Conservation (phyloP, 169 alveolate species). For the Plasmodium relictum region DNA sequence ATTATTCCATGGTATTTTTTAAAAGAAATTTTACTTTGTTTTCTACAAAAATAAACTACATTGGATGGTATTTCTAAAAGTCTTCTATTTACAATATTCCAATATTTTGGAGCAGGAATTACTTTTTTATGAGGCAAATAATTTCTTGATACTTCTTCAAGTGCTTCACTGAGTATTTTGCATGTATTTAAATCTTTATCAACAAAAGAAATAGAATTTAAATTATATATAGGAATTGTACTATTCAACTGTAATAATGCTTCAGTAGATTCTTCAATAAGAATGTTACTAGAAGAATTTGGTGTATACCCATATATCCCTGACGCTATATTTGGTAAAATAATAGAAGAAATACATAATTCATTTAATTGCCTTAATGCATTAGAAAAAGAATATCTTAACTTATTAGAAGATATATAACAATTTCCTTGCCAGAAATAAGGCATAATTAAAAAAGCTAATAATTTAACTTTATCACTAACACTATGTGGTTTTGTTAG, state of each 20-base stretch:
- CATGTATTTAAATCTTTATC: slow-evolving; percentile 73
- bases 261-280: slow-evolving; percentile 56
- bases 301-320: slow-evolving; percentile 74
- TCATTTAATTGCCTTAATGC: slow-evolving; percentile 69
- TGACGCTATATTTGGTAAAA: slow-evolving; percentile 68
- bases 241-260: slow-evolving; percentile 39
- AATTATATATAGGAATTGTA: slow-evolving; percentile 64
- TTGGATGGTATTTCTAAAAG: slow-evolving; percentile 70
- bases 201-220: slow-evolving; percentile 59
- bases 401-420: slow-evolving; percentile 64
- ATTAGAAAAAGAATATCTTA: slow-evolving; percentile 72
- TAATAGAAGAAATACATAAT: slow-evolving; percentile 61
- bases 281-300: slow-evolving; percentile 31
- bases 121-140: slow-evolving; percentile 68
- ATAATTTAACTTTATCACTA: slow-evolving; percentile 64
- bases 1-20: slow-evolving; percentile 79
- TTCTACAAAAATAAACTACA: slow-evolving; percentile 69
- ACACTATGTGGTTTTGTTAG: slow-evolving; percentile 63
- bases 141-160: slow-evolving; percentile 70
- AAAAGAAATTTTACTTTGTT: slow-evolving; percentile 67
- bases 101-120: slow-evolving; percentile 71
- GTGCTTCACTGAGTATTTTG: slow-evolving; percentile 55
- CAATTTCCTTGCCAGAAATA: slow-evolving; percentile 77
- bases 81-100: slow-evolving; percentile 70
- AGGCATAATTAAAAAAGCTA: slow-evolving; percentile 78